Conservation (phyloP, 768 basidiomycete genomes). For the Podaxis sp. region DNA sequence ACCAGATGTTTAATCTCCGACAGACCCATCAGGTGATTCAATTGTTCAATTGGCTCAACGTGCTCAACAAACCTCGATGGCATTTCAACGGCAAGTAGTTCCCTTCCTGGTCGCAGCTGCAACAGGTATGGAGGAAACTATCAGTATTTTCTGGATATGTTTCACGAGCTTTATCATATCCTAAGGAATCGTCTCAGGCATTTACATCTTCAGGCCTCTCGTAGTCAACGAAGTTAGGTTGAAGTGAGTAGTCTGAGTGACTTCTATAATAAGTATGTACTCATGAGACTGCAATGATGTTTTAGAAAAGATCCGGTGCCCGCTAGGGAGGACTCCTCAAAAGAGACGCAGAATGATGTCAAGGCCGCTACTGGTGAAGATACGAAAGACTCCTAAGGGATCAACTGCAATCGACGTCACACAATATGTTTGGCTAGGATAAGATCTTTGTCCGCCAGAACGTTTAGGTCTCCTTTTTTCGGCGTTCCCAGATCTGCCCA, state of each 20-base stretch:
- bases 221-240: slow-evolving; percentile 26
- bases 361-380: not conserved
- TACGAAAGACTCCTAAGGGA: not conserved
- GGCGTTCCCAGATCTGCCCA: slow-evolving; percentile 64
- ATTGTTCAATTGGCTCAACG: not conserved
- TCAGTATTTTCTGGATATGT: not conserved
- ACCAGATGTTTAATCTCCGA: slow-evolving; percentile 12
- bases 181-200: slow-evolving; percentile 58
- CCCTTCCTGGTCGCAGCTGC: slow-evolving; percentile 57
- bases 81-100: slow-evolving; percentile 38
- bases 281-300: slow-evolving; percentile 18
- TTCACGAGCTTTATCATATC: slow-evolving; percentile 1
- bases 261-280: slow-evolving; percentile 1
- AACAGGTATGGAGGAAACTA: slow-evolving; percentile 44
- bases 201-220: slow-evolving; percentile 66
- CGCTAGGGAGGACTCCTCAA: not conserved
- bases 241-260: slow-evolving; percentile 19
- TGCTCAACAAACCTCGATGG: slow-evolving; percentile 22
- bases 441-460: slow-evolving; percentile 24
- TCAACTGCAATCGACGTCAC: not conserved
- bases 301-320: slow-evolving; percentile 8
- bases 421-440: slow-evolving; percentile 6
- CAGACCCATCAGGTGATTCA: not conserved
- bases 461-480: slow-evolving; percentile 30
- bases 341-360: not conserved